A percentile compares a stretch with the other conserved stretches of the same genome.
These are phyloP conservation scores for Saksenaea vasiformis DNA, from an alignment of 371 early-diverging fungal species.

Conservation along the genomic window DNA sequence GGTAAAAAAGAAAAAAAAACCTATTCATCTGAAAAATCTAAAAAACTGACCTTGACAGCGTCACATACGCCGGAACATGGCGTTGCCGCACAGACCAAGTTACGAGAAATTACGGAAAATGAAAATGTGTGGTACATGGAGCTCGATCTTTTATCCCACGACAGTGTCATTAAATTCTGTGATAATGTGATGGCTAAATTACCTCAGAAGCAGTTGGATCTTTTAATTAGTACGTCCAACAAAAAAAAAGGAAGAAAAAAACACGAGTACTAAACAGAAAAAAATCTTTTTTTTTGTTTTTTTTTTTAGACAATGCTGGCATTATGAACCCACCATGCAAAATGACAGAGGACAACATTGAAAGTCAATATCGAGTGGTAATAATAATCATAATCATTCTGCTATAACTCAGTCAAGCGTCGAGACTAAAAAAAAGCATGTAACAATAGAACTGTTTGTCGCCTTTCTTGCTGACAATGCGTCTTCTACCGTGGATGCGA, in stretches of 20 bases:
- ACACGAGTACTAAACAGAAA: neutral
- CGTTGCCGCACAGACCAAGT: conserved; percentile 3
- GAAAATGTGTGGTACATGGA: neutral
- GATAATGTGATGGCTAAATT: neutral
- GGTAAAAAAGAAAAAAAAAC: conserved; percentile 17
- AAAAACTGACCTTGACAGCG: neutral
- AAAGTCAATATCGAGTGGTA: conserved; percentile 67
- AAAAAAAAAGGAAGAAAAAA: neutral
- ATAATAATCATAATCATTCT: too few species aligned
- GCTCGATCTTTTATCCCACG: neutral
- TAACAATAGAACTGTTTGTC: conserved; percentile 38
- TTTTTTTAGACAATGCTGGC: conserved; percentile 66
- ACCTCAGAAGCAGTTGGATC: neutral
- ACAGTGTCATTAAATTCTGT: neutral
- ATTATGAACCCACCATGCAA: conserved; percentile 72
- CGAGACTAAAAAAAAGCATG: neutral
- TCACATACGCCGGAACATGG: neutral
- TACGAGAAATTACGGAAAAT: neutral
- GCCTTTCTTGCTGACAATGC: conserved; percentile 29
- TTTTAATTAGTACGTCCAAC: neutral
- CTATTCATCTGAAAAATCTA: neutral
- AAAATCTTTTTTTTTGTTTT: neutral
- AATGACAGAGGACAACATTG: conserved; percentile 66
- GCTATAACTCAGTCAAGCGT: neutral
- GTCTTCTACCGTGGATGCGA: conserved; percentile 34